A percentile compares a stretch with the other conserved stretches of the same genome.
Conservation (phyloP, 768 basidiomycete genomes). For the Mycena sanguinolenta region DNA sequence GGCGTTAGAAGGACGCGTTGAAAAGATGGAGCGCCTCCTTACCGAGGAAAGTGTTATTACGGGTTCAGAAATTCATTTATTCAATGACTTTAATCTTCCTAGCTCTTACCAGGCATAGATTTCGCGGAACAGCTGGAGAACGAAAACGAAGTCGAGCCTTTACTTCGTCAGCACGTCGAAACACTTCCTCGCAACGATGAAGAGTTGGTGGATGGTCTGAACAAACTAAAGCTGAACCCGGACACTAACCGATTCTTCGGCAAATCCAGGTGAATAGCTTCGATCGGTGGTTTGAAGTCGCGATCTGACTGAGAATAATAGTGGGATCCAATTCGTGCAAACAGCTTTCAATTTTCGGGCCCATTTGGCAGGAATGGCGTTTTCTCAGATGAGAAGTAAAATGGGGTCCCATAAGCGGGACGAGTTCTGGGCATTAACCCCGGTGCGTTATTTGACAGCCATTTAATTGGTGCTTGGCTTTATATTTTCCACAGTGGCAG, state of each 20-base stretch:
- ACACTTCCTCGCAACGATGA: constrained; percentile 53
- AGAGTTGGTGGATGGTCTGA: constrained; percentile 43
- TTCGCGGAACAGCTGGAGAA: constrained; percentile 70
- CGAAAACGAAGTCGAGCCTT: constrained; percentile 28
- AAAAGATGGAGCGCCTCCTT: constrained; percentile 60
- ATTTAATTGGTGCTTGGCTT: not conserved
- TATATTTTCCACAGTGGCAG: constrained; percentile 17
- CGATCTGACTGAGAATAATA: constrained; percentile 36
- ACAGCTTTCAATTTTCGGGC: constrained; percentile 69
- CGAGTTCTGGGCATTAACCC: constrained; percentile 63
- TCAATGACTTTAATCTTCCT: not conserved
- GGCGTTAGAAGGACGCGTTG: constrained; percentile 61
- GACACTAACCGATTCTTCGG: constrained; percentile 61
- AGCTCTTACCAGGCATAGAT: constrained; percentile 72
- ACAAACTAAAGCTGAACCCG: constrained; percentile 54
- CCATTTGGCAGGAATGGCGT: constrained; percentile 4
- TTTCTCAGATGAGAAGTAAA: constrained; percentile 4
- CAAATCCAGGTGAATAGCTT: constrained; percentile 46
- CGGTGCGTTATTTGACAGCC: constrained; percentile 47
- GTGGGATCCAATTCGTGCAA: constrained; percentile 64
- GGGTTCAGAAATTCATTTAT: not conserved
- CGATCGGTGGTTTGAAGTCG: not conserved
- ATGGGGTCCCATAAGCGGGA: constrained; percentile 50
- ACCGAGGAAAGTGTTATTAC: constrained; percentile 44
- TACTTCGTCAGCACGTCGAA: constrained; percentile 48